A percentile compares a stretch with the other conserved stretches of the same genome.
phyloP scores from a whole-genome alignment of 169 alveolate genomes.

The Eimeria praecox region DNA sequence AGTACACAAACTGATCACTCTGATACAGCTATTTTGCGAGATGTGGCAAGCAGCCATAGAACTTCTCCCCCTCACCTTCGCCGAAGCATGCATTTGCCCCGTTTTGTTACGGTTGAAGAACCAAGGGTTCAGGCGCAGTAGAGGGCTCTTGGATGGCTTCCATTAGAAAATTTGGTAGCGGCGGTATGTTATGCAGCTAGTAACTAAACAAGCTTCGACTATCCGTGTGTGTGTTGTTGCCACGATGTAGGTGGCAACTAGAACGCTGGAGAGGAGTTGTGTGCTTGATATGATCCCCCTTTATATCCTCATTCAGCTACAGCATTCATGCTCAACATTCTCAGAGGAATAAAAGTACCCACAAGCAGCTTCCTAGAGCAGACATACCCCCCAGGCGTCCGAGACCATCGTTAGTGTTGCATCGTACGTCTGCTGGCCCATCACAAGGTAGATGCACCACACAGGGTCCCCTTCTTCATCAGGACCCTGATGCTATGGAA shows the following conservation, averaged over 20 bases:
- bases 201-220: not conserved
- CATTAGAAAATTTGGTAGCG: not conserved
- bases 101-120: not conserved
- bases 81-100: not conserved
- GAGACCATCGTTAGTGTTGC: not conserved
- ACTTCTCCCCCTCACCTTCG: not conserved
- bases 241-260: too few species aligned
- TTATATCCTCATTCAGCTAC: not conserved
- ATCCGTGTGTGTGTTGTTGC: too few species aligned
- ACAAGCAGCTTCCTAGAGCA: not conserved
- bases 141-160: not conserved
- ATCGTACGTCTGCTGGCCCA: not conserved
- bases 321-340: not conserved
- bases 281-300: not conserved
- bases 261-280: not conserved
- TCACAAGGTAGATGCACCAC: not conserved
- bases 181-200: not conserved
- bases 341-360: not conserved
- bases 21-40: not conserved
- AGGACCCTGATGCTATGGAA: not conserved
- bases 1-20: not conserved
- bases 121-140: not conserved
- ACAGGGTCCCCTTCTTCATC: not conserved
- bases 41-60: not conserved
- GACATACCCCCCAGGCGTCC: not conserved